phyloP scores from a whole-genome alignment of 257 asterid species.

The Solanum gracilifrons region DNA sequence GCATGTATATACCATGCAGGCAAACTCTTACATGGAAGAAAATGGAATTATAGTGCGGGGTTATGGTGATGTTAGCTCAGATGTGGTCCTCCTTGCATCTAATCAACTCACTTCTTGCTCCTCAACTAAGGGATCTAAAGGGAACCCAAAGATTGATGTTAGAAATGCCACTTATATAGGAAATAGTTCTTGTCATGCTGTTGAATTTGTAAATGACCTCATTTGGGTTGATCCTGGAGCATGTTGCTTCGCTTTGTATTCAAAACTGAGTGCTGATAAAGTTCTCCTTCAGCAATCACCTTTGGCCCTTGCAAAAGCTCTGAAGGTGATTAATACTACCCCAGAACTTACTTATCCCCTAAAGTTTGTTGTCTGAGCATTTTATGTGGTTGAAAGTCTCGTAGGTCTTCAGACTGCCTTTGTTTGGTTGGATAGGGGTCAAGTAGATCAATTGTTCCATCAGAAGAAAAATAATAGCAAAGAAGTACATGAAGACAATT shows the following conservation, averaged over 20 bases:
- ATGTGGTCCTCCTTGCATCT: constrained; percentile 62
- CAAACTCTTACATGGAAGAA: constrained; percentile 45
- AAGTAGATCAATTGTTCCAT: not conserved
- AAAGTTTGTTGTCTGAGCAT: not conserved
- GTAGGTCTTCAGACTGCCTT: not conserved
- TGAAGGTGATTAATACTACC: constrained; percentile 42
- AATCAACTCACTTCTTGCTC: constrained; percentile 37
- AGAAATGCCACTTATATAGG: not conserved
- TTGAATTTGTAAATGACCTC: constrained; percentile 21
- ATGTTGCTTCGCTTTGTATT: constrained; percentile 70
- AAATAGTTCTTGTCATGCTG: not conserved
- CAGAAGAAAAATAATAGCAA: not conserved
- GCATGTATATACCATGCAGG: constrained; percentile 27
- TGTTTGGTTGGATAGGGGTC: not conserved
- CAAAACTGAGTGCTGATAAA: constrained; percentile 54
- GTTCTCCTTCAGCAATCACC: constrained; percentile 70
- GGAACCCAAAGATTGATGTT: not conserved
- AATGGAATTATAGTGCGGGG: constrained; percentile 62
- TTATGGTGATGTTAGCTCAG: constrained; percentile 59
- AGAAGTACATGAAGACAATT: not conserved
- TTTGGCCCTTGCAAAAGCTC: constrained; percentile 82
- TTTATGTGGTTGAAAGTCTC: not conserved
- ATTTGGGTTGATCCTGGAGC: constrained; percentile 81
- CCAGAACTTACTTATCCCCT: not conserved
- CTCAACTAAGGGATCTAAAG: constrained; percentile 11